These are phyloP conservation scores for Naegleria gruberi DNA, from an alignment of 208 protist species.

Conservation along the genomic window DNA sequence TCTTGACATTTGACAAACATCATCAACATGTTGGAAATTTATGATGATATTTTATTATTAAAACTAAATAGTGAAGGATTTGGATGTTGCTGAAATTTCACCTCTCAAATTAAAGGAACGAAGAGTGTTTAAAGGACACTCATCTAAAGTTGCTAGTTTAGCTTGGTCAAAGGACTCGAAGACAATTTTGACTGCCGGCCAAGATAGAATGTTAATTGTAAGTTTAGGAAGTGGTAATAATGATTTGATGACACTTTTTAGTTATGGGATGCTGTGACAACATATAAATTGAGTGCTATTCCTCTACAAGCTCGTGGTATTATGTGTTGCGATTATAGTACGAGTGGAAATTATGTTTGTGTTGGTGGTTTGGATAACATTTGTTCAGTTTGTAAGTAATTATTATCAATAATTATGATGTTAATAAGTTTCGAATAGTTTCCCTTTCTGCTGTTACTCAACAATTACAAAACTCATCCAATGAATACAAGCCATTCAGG, in stretches of 20 bases:
- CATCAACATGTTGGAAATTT: neutral
- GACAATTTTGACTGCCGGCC: slow-evolving; percentile 54
- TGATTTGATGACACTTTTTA: neutral
- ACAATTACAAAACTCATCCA: neutral
- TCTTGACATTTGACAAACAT: too few species aligned
- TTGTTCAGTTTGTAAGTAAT: slow-evolving; percentile 58
- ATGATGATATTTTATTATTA: neutral
- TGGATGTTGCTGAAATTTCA: slow-evolving; percentile 33
- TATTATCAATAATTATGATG: neutral
- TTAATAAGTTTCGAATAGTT: neutral
- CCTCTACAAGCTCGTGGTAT: slow-evolving; percentile 49
- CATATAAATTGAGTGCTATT: slow-evolving; percentile 60
- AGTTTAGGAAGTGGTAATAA: neutral
- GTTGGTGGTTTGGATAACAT: slow-evolving; percentile 71
- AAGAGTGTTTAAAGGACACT: slow-evolving; percentile 51
- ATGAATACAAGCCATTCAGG: neutral
- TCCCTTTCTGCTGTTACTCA: neutral
- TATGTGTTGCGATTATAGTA: slow-evolving; percentile 51
- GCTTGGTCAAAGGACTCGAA: slow-evolving; percentile 54
- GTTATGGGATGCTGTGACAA: slow-evolving; percentile 55
- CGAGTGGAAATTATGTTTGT: slow-evolving; percentile 58
- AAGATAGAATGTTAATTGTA: slow-evolving; percentile 64
- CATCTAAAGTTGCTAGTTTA: slow-evolving; percentile 65
- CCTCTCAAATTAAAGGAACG: slow-evolving; percentile 37
- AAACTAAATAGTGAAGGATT: slow-evolving; percentile 15